These are phyloP conservation scores for Cyberlindnera petersonii DNA, from an alignment of 805 yeast species.

Conservation along the genomic window DNA sequence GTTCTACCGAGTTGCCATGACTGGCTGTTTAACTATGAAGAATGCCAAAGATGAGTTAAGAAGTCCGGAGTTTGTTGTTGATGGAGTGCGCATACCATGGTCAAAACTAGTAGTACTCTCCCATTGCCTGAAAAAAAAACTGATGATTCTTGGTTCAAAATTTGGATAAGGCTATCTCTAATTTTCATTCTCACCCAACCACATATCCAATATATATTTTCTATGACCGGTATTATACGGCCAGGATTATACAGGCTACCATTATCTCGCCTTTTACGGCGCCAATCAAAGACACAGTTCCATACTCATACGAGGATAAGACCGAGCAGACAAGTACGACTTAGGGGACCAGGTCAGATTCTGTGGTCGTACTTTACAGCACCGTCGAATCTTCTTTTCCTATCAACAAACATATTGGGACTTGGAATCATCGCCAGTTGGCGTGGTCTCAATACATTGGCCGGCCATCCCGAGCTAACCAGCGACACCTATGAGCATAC, in stretches of 20 bases:
- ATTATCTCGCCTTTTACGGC: not conserved
- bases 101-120: not conserved
- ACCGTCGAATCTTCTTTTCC: conserved; percentile 36
- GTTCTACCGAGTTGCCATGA: too few species aligned
- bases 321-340: conserved; percentile 5
- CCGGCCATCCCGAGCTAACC: not conserved
- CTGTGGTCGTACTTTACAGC: conserved; percentile 38
- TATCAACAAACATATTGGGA: conserved; percentile 34
- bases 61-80: not conserved
- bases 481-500: not conserved
- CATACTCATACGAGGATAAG: not conserved
- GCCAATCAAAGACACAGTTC: not conserved
- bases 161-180: too few species aligned
- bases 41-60: too few species aligned
- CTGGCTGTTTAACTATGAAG: too few species aligned
- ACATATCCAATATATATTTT: too few species aligned
- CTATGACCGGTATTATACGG: too few species aligned
- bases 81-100: conserved; percentile 1
- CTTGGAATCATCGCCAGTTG: conserved; percentile 33
- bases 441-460: conserved; percentile 27
- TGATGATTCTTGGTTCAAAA: not conserved
- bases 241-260: not conserved
- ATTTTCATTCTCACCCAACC: too few species aligned
- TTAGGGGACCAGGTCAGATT: conserved; percentile 8
- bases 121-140: not conserved